Conservation (phyloP, 331 rosid genomes). For the Prunus yedoensis region DNA sequence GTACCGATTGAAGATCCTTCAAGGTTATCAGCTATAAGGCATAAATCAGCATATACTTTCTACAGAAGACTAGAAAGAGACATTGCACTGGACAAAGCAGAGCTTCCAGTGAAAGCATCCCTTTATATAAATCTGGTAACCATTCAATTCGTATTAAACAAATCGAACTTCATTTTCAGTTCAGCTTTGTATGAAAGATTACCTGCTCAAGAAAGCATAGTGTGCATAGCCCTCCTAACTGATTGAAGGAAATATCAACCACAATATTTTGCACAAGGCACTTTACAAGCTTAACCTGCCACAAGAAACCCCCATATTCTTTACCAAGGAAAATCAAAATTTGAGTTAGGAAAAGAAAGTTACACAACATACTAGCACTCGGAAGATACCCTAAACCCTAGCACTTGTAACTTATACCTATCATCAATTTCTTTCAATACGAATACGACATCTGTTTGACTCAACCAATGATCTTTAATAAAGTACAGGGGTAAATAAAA, state of each 20-base stretch:
- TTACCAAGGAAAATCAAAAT: not conserved
- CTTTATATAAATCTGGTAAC: slow-evolving; percentile 3
- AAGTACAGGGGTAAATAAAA: slow-evolving; percentile 11
- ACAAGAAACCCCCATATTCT: slow-evolving; percentile 20
- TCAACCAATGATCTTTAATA: not conserved
- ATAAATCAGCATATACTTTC: not conserved
- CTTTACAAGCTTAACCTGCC: slow-evolving; percentile 96
- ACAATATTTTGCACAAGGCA: slow-evolving; percentile 86
- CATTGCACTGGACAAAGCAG: not conserved
- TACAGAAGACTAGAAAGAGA: not conserved
- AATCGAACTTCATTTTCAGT: not conserved
- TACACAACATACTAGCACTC: not conserved
- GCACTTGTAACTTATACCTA: not conserved
- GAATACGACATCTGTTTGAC: not conserved
- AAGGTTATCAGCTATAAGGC: not conserved
- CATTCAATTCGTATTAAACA: slow-evolving; percentile 1
- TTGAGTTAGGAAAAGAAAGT: not conserved
- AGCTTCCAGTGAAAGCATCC: slow-evolving; percentile 3
- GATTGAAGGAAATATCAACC: slow-evolving; percentile 94
- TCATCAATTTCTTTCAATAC: not conserved
- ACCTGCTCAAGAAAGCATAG: slow-evolving; percentile 96
- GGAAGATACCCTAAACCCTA: not conserved
- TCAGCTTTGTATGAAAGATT: slow-evolving; percentile 14
- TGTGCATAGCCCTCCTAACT: slow-evolving; percentile 93
- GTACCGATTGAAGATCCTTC: not conserved